Base-by-base conservation (phyloP, 2,329 filamentous ascomycete species). In the Hypoxylon sp. region DNA sequence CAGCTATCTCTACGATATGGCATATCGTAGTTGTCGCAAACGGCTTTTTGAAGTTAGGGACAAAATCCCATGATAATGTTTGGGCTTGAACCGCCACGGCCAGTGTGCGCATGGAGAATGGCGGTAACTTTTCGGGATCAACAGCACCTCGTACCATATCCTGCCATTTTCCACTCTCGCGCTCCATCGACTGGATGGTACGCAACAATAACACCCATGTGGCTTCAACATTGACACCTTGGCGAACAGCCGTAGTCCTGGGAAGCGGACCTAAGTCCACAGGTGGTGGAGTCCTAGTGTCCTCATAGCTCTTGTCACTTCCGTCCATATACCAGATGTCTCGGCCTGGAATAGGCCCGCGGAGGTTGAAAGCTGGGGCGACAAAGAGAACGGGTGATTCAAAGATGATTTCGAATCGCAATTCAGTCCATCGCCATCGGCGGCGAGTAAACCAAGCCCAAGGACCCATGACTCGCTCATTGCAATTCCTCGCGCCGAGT, bases 1-100 rank as follows among this genome's bases (percentile, higher is more conserved):
- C 84, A 26, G 85, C 81, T 65, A 88, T 84, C 78, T 88, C 86
- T 31, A 88, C 77, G 3, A 87, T 75, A 69, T 88, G 86, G 60
- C 83, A 86, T 66, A 88, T 85, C n/a, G 85, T 85, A 0, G 83
- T 87, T 0, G 84, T 87, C 2, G 80, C 80, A 57, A 78, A 81
- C 0, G 79, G 80, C 58, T 76, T 78, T 42, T 69, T 73, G 39
- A 75, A 62, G 31, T 67, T 70, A 6, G 75, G 75, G 58, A 76
- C 75, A 26, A 72, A 72, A 53, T 76, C 73, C 65, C 70, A 75
- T 5, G 71, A 74, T 29, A 67, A 26, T 8, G 35, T 70, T 44
- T 75, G 71, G 9, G 63, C 61, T 48, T 75, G 72, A 2, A 74
- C 58, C 3, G 65, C 69, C 8, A 75, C 69, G n/a, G 70, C 70